Percentiles rank a stretch among this genome's conserved stretches.
These are phyloP conservation scores for Rhizophagus clarus DNA, from an alignment of 192 early-diverging fungal genomes.

Conservation along the genomic window DNA sequence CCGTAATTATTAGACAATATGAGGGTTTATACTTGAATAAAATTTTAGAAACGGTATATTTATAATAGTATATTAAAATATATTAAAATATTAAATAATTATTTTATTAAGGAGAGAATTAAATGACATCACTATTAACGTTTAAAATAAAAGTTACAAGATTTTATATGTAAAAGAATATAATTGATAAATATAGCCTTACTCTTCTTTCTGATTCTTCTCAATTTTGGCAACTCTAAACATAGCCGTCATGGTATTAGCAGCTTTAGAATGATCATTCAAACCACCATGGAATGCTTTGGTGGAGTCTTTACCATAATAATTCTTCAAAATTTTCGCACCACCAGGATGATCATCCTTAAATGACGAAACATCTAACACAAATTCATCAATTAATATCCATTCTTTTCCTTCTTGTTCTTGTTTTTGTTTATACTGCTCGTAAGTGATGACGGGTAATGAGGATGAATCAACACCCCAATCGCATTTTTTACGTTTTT, in stretches of 20 bases:
- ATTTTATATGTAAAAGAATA: too few species aligned
- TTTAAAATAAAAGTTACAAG: too few species aligned
- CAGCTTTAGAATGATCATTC: constrained; percentile 89
- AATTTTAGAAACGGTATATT: too few species aligned
- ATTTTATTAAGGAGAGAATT: too few species aligned
- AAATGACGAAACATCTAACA: constrained; percentile 84
- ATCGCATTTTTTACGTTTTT: constrained; percentile 56
- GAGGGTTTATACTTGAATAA: too few species aligned
- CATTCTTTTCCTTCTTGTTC: constrained; percentile 65
- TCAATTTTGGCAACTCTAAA: constrained; percentile 58
- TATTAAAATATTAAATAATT: too few species aligned
- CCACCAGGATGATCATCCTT: constrained; percentile 91
- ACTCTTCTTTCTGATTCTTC: not conserved
- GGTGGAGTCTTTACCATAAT: constrained; percentile 86
- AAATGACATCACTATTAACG: too few species aligned
- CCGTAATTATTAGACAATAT: too few species aligned
- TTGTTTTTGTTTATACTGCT: constrained; percentile 66
- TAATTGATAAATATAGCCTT: too few species aligned
- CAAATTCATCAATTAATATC: constrained; percentile 77
- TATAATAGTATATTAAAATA: too few species aligned
- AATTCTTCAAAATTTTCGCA: constrained; percentile 63
- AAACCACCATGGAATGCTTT: constrained; percentile 87
- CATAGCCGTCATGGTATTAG: constrained; percentile 77
- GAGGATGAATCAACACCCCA: constrained; percentile 74
- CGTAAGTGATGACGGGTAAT: constrained; percentile 69